Conservation (phyloP, 2,329 filamentous ascomycete species). For the Aureobasidium sp. region DNA sequence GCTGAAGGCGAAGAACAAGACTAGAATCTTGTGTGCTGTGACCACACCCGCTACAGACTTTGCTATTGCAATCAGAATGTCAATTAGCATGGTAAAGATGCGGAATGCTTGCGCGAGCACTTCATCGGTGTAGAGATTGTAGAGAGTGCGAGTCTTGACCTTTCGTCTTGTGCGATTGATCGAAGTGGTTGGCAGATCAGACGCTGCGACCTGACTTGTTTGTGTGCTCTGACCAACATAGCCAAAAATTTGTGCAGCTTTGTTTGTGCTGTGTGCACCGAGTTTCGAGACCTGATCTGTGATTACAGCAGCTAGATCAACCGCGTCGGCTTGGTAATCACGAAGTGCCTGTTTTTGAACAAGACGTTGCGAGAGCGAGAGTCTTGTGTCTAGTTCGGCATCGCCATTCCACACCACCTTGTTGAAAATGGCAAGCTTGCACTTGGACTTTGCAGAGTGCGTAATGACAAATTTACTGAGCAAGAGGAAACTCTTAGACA, state of each 20-base stretch:
- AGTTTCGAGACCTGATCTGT: slow-evolving; percentile 71
- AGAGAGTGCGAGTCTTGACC: slow-evolving; percentile 19
- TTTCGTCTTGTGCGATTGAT: slow-evolving; percentile 7
- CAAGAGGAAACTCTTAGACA: slow-evolving; percentile 69
- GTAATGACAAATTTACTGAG: slow-evolving; percentile 91
- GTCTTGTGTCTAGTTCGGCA: background rate
- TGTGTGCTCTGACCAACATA: slow-evolving; percentile 63
- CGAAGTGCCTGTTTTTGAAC: slow-evolving; percentile 63
- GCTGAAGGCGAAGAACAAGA: slow-evolving; percentile 63
- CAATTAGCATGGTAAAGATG: slow-evolving; percentile 28
- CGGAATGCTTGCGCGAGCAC: slow-evolving; percentile 23
- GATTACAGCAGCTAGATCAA: slow-evolving; percentile 67
- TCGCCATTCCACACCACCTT: slow-evolving; percentile 66
- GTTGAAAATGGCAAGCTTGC: slow-evolving; percentile 81
- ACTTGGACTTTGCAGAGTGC: slow-evolving; percentile 83
- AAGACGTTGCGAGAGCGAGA: slow-evolving; percentile 39
- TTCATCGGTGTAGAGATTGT: slow-evolving; percentile 27
- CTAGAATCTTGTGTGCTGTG: slow-evolving; percentile 63
- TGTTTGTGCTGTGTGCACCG: slow-evolving; percentile 66
- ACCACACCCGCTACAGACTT: slow-evolving; percentile 26
- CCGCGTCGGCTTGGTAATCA: slow-evolving; percentile 64
- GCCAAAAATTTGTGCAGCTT: slow-evolving; percentile 73
- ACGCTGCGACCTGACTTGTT: slow-evolving; percentile 40
- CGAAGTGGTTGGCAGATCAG: slow-evolving; percentile 15
- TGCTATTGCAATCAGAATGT: slow-evolving; percentile 37